phyloP scores from a whole-genome alignment of 768 basidiomycete species.

The Sporobolomyces pararoseus region DNA sequence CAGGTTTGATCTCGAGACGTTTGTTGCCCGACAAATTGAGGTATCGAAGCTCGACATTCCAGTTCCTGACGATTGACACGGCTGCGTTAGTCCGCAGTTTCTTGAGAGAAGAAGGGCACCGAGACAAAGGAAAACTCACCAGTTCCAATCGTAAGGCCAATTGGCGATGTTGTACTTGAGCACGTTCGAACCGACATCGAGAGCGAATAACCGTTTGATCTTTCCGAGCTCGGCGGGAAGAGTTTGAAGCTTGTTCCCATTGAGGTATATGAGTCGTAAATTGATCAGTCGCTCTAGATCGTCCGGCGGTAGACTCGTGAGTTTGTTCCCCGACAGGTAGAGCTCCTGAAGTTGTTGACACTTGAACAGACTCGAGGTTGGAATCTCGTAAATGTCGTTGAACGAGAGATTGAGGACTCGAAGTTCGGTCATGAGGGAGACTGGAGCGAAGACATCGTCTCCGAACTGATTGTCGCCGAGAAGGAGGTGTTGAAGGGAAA shows the following conservation, averaged over 20 bases:
- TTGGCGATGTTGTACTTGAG: slow-evolving; percentile 97
- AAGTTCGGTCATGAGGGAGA: slow-evolving; percentile 73
- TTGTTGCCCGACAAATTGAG: slow-evolving; percentile 98
- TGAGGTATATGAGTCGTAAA: slow-evolving; percentile 74
- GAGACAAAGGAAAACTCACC: too few species aligned
- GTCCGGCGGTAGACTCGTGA: slow-evolving; percentile 83
- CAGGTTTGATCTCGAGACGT: slow-evolving; percentile 87
- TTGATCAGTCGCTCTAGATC: slow-evolving; percentile 69
- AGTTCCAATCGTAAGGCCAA: slow-evolving; percentile 99
- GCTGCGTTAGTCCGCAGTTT: too few species aligned
- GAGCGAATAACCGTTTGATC: slow-evolving; percentile 67
- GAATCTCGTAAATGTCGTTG: slow-evolving; percentile 88
- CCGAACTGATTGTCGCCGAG: slow-evolving; percentile 84
- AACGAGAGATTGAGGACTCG: slow-evolving; percentile 84
- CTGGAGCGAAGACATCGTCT: slow-evolving; percentile 69
- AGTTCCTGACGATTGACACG: too few species aligned
- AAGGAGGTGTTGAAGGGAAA: slow-evolving; percentile 71
- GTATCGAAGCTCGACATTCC: slow-evolving; percentile 85
- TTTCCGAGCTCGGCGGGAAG: slow-evolving; percentile 85
- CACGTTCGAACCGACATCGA: slow-evolving; percentile 90
- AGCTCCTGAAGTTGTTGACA: slow-evolving; percentile 71
- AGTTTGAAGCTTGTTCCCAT: slow-evolving; percentile 86
- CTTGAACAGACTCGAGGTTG: slow-evolving; percentile 68
- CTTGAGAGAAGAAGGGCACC: too few species aligned
- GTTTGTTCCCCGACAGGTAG: slow-evolving; percentile 91